Evolutionary conservation across 2,329 filamentous ascomycete genomes (phyloP), one percentile per base, ranked within the genome.

Genomic region (Helminthosporium solani): DNA sequence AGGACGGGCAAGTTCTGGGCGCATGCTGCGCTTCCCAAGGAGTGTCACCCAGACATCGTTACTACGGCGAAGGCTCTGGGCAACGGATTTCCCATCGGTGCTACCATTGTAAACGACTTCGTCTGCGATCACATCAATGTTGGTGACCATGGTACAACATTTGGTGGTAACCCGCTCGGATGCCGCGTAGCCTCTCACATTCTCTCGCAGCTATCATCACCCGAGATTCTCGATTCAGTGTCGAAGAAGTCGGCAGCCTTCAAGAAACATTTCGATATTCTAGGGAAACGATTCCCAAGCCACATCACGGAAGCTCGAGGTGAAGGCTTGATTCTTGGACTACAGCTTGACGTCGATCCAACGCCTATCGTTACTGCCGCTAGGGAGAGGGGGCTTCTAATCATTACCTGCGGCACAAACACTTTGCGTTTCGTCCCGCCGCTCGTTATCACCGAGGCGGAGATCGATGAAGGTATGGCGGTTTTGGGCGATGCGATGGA

Each of bases 41-140:
- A 88, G 54, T 90, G 90, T 1, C 94, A 99, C 67, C 94, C 94
- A 6, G 94, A 99, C 63, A 86, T 99, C 55, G 74, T 99, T 53
- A 96, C 92, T 12, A 92, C 88, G 0, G 94, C 94, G 46, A 99
- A 99, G 76, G 94, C 94, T 1, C 83, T 99, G 2, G 94, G 94
- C 14, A 99, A 99, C 64, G 94, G 94, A 4, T 92, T 96, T 70
- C 94, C 94, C 38, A 91, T 99, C 56, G 94, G 90, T 40, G 94
- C 94, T 6, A 88, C 87, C 3, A 81, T 86, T 41, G 77, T 85
- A 21, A 83, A 80, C 12, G 80, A 81, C 44, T 75, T 78, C 19
- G 88, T 95, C 1, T 84, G 83, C 21, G 79, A 85, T 42, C 84
- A 85, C 66, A 84, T 86, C 60, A 78, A 84, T 56, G 78, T 79